Base-by-base conservation (phyloP, 495 filamentous ascomycete genomes). In the Penicillium dipodomyicola region DNA sequence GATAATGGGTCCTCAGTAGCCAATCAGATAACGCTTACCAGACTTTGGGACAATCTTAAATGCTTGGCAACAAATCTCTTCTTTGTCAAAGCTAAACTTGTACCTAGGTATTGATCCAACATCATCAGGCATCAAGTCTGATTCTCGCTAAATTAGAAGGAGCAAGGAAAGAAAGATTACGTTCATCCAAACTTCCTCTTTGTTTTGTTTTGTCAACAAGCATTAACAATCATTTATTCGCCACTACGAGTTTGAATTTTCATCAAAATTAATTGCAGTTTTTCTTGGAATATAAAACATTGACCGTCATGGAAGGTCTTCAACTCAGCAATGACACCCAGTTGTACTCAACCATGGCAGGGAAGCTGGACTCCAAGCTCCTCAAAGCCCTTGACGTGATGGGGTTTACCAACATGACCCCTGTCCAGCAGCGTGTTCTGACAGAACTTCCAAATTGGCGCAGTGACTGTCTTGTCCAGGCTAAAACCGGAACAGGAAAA, bases 401-500 rank as follows among this genome's bases (percentile, higher is more conserved):
- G 77, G 68, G 68, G 0, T 77, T 76, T 53, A 64, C 69, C 12
- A 65, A 58, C 61, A 82, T 84, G 81, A 81, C 81, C 1, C 78
- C 82, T 7, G 82, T 85, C 32, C 82, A 85, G 56, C 73, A 80
- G 23, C 75, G 77, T 56, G 81, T 83, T 27, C 59, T 85, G 62
- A 72, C 63, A 2, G 72, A 77, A 43, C 72, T 85, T 20, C 81
- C 82, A 20, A 70, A 59, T 32, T 76, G 77, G 71, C 71, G 70
- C 53, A 76, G 71, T 54, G 80, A 83, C 63, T 82, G 79, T 45
- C 72, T 80, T 15, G 89, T 89, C 40, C 89, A 92, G 74, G 89
- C 89, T 54, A 90, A 87, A 68, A 93, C 89, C n/a, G 89, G 89
- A 62, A 92, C 89, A 5, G 89, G 89, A 56, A 93, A 93, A 67